Conservation (phyloP, 202 grass and related monocot genomes). For the Bolboschoenoplectus hybrid region DNA sequence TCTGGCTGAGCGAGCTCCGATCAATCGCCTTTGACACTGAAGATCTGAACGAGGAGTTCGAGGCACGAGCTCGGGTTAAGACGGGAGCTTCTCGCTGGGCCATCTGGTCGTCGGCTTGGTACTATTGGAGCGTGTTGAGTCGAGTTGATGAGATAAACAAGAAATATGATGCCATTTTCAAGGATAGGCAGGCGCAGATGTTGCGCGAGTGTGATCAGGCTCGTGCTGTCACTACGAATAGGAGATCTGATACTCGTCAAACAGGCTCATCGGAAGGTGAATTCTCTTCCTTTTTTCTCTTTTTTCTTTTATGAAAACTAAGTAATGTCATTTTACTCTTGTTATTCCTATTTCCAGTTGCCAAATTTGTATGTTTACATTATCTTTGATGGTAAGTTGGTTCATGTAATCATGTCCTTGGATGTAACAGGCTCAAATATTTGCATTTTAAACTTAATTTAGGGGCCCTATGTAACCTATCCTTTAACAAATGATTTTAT, state of each 20-base stretch:
- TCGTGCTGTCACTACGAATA: not conserved
- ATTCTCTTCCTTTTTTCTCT: not conserved
- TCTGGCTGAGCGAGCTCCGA: conserved; percentile 46
- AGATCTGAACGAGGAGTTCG: conserved; percentile 31
- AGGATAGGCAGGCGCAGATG: not conserved
- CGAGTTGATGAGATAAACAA: conserved; percentile 25
- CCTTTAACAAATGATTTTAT: too few species aligned
- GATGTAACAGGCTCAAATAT: too few species aligned
- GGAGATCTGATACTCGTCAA: not conserved
- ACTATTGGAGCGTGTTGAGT: not conserved
- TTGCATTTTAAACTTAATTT: too few species aligned
- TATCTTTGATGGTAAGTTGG: not conserved
- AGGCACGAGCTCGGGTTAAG: not conserved
- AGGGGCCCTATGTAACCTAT: too few species aligned
- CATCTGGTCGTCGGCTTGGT: not conserved
- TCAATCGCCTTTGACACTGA: conserved; percentile 39
- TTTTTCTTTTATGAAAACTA: not conserved
- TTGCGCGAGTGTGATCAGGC: not conserved
- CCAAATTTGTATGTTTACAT: not conserved
- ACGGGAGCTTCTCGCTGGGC: not conserved
- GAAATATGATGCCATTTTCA: conserved; percentile 18
- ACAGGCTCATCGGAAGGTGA: not conserved
- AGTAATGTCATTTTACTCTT: not conserved
- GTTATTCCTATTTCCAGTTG: not conserved
- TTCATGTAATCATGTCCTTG: not conserved